Percentiles rank a stretch among this genome's conserved stretches.
These are phyloP conservation scores for Noccaea caerulescens DNA, from an alignment of 345 rosid genomes.

Conservation along the genomic window DNA sequence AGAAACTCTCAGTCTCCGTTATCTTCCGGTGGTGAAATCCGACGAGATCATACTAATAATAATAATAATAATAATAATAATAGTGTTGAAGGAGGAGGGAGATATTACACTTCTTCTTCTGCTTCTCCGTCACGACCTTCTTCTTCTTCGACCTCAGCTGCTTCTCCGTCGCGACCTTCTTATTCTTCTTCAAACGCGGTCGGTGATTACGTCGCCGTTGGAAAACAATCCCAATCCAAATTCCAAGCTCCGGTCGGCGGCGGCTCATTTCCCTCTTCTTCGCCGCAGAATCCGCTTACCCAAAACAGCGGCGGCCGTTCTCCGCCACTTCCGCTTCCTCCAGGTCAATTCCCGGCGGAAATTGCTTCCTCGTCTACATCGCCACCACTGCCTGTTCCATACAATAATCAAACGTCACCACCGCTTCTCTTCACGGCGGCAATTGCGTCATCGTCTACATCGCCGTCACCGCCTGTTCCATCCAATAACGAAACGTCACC, in stretches of 20 bases:
- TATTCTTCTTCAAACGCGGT: conserved; percentile 23
- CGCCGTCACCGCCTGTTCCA: background rate
- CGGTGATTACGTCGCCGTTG: conserved; percentile 28
- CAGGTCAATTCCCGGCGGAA: conserved; percentile 30
- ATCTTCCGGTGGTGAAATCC: conserved; percentile 28
- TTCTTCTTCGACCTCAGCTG: conserved; percentile 25
- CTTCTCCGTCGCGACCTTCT: conserved; percentile 28
- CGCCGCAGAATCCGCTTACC: conserved; percentile 1
- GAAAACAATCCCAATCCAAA: conserved; percentile 30
- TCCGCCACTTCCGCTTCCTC: conserved; percentile 45
- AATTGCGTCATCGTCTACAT: conserved; percentile 1
- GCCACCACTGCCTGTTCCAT: background rate
- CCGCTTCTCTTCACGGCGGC: background rate
- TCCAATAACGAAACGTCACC: background rate
- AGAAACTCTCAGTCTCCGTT: conserved; percentile 12
- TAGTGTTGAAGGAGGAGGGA: conserved; percentile 27
- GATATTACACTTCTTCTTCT: conserved; percentile 36
- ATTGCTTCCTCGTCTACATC: conserved; percentile 2
- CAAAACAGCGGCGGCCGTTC: conserved; percentile 7
- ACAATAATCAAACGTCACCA: conserved; percentile 17
- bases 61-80: background rate
- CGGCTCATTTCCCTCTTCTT: conserved; percentile 25
- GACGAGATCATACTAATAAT: conserved; percentile 24
- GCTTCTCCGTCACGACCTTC: conserved; percentile 34
- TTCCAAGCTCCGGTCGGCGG: conserved; percentile 37